Percentiles rank a stretch among this genome's conserved stretches.
Conservation (phyloP, 805 yeast genomes). For the Wickerhamiella cacticola region DNA sequence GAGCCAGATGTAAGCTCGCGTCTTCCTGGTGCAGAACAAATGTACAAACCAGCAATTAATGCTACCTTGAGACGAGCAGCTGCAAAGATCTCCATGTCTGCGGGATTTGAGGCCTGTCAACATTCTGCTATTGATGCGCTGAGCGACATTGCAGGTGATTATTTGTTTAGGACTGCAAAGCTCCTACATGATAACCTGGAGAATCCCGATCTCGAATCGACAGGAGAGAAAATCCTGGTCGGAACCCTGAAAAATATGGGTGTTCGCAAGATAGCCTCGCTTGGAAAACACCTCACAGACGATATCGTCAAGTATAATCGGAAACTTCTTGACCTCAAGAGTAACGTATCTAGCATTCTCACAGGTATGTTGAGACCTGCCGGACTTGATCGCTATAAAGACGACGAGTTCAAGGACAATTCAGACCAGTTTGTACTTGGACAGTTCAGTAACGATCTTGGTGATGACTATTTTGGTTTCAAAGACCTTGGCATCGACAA, state of each 20-base stretch:
- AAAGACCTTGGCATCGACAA: constrained; percentile 85
- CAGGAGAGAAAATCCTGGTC: constrained; percentile 31
- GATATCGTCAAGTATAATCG: constrained; percentile 54
- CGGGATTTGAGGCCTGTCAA: constrained; percentile 80
- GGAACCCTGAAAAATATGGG: constrained; percentile 77
- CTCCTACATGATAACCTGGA: constrained; percentile 64
- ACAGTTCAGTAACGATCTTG: constrained; percentile 83
- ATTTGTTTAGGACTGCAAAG: constrained; percentile 58
- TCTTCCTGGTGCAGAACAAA: constrained; percentile 53
- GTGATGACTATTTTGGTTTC: constrained; percentile 97
- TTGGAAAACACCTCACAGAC: constrained; percentile 63
- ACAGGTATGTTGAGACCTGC: constrained; percentile 76
- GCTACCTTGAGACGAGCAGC: constrained; percentile 56
- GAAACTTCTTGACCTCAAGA: constrained; percentile 56
- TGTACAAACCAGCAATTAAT: constrained; percentile 48
- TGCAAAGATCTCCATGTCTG: constrained; percentile 74
- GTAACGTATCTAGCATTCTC: constrained; percentile 55
- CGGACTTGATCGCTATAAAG: constrained; percentile 36
- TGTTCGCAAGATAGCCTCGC: constrained; percentile 50
- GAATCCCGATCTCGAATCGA: constrained; percentile 29
- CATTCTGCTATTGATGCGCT: constrained; percentile 64
- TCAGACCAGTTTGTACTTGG: constrained; percentile 92
- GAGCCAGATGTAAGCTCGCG: constrained; percentile 81
- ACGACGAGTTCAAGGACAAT: constrained; percentile 71
- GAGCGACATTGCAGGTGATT: constrained; percentile 73